A percentile compares a stretch with the other conserved stretches of the same genome.
phyloP scores from a whole-genome alignment of 805 yeast species.

The Candida silvicultrix region DNA sequence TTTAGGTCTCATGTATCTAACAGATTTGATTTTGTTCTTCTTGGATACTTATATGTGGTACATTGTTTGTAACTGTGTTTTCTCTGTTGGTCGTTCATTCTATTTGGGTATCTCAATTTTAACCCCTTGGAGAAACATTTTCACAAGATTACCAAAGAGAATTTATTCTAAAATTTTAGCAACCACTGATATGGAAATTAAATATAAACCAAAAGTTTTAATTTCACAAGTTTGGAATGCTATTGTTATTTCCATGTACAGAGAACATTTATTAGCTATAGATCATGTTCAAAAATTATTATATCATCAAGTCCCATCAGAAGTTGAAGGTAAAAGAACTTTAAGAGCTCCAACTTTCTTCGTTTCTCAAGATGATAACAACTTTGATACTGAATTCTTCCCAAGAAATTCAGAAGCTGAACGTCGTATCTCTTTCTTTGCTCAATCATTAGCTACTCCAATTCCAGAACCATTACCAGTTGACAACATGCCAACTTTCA shows the following conservation, averaged over 20 bases:
- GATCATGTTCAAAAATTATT: slow-evolving; percentile 97
- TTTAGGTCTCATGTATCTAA: slow-evolving; percentile 86
- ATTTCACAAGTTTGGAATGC: slow-evolving; percentile 99
- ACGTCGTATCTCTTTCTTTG: slow-evolving; percentile 98
- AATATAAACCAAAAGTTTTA: slow-evolving; percentile 96
- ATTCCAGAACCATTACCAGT: slow-evolving; percentile 98
- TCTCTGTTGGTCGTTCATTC: slow-evolving; percentile 96
- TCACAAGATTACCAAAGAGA: slow-evolving; percentile 97
- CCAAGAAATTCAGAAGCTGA: slow-evolving; percentile 97
- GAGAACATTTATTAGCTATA: slow-evolving; percentile 96
- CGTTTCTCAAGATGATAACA: slow-evolving; percentile 91
- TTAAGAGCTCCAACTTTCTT: slow-evolving; percentile 98
- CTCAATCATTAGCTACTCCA: slow-evolving; percentile 97
- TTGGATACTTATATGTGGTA: slow-evolving; percentile 99
- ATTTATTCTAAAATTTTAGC: slow-evolving; percentile 96
- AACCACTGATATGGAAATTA: slow-evolving; percentile 98
- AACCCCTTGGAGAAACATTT: slow-evolving; percentile 99
- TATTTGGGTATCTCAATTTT: slow-evolving; percentile 97
- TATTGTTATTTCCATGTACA: slow-evolving; percentile 97
- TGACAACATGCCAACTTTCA: slow-evolving; percentile 99
- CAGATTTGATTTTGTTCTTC: slow-evolving; percentile 93
- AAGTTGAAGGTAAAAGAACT: slow-evolving; percentile 96
- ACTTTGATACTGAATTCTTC: slow-evolving; percentile 94
- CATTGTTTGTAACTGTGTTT: slow-evolving; percentile 88
- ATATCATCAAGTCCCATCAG: slow-evolving; percentile 98